phyloP scores from a whole-genome alignment of 2,329 filamentous ascomycete genomes.

The Orbilia blumenaviensis region DNA sequence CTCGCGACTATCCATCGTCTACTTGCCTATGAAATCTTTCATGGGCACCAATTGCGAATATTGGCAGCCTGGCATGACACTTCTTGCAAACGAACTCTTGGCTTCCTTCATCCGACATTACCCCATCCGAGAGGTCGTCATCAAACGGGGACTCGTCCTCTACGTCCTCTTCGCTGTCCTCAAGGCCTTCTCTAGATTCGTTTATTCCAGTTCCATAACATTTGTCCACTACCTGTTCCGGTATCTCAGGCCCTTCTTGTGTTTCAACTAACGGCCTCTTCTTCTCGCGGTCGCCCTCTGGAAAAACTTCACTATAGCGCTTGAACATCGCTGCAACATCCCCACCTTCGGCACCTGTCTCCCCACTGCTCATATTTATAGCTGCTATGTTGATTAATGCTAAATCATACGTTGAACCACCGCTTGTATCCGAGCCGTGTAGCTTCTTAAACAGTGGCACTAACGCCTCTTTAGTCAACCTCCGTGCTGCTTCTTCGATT shows the following conservation, averaged over 20 bases:
- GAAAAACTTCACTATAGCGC: slow-evolving; percentile 64
- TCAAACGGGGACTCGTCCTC: slow-evolving; percentile 59
- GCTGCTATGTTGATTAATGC: slow-evolving; percentile 87
- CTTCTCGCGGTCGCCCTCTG: slow-evolving; percentile 58
- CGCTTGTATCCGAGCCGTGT: slow-evolving; percentile 69
- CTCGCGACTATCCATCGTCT: slow-evolving; percentile 14
- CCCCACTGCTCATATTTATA: slow-evolving; percentile 76
- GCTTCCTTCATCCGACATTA: slow-evolving; percentile 55
- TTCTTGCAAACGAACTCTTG: slow-evolving; percentile 60
- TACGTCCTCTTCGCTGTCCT: slow-evolving; percentile 57
- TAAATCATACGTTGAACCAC: slow-evolving; percentile 73
- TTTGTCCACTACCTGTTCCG: slow-evolving; percentile 50
- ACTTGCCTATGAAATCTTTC: slow-evolving; percentile 62
- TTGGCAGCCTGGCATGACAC: slow-evolving; percentile 64
- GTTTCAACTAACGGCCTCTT: slow-evolving; percentile 22
- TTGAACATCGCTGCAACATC: slow-evolving; percentile 74
- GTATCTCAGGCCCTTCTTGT: slow-evolving; percentile 25
- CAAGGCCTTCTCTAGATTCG: slow-evolving; percentile 43
- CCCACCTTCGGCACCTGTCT: slow-evolving; percentile 70
- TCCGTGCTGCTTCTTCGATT: slow-evolving; percentile 71
- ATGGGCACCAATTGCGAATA: slow-evolving; percentile 66
- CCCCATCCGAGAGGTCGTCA: slow-evolving; percentile 59
- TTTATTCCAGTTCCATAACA: slow-evolving; percentile 49
- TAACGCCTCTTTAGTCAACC: slow-evolving; percentile 74
- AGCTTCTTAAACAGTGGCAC: slow-evolving; percentile 78